Base-by-base conservation (phyloP, 1,284 basidiomycete species). In the Veloboletus limbatus region DNA sequence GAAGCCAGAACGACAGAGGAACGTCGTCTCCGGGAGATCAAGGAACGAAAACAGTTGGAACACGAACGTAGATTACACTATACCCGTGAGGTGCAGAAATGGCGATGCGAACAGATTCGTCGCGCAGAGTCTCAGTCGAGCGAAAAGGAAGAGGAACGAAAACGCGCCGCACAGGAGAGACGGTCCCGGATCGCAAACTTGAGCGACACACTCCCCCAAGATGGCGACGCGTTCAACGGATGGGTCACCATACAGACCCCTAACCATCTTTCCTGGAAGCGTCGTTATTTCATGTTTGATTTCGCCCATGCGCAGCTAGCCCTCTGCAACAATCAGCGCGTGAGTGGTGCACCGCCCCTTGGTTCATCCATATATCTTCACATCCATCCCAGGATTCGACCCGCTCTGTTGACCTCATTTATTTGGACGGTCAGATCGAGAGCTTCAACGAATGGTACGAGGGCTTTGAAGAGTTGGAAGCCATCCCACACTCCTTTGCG, bases 401-500 rank as follows among this genome's bases (percentile, higher is more conserved):
- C 11, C 69, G 69, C 43, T 62, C 72, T 0, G 47, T 81, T 34
- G 81, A 85, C 33, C 65, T 74, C 24, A 48, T 84, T 16, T 60
- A 72, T 7, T 61, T 87, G 26, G 68, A 73, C 2, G 73, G 70
- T 13, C 59, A 69, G 14, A 61, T 84, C 8, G 64, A 66, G 33
- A 74, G 65, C 8, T 58, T 85, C 45, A 71, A 74, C 43, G 86
- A 88, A 56, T 85, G 82, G 76, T 72, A 77, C 46, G 81, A 88
- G 47, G 85, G 85, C 2, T 85, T 79, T 49, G 86, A 88, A 51
- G 83, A 87, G 42, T 65, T 88, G 20, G 76, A 82, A 59, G 75
- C 83, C 3, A 81, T 88, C 35, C 75, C 82, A 3, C 71, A 82
- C 56, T 83, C 86, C 0, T 87, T 88, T 63, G 83, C 77, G 2